Conservation (phyloP, 2,329 filamentous ascomycete species). For the Graphiopsis chlorocephala region DNA sequence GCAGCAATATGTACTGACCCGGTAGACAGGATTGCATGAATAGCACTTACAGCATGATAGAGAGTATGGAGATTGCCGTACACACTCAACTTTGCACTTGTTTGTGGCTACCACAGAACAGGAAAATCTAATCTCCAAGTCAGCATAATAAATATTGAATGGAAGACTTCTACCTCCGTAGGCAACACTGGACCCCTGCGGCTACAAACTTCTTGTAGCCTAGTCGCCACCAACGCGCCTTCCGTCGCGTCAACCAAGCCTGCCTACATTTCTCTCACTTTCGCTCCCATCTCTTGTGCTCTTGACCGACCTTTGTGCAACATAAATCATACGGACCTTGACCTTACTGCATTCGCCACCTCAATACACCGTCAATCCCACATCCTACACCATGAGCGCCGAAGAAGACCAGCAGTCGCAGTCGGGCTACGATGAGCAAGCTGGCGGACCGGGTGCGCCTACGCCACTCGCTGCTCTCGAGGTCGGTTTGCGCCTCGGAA, state of each 20-base stretch:
- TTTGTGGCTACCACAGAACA: neutral
- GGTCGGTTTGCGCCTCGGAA: constrained; percentile 48
- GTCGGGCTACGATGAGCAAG: constrained; percentile 66
- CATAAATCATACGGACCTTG: neutral
- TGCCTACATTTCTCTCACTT: neutral
- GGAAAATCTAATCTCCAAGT: too few relatives aligned
- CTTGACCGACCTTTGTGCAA: neutral
- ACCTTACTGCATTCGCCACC: neutral
- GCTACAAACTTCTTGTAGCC: neutral
- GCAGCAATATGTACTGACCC: neutral
- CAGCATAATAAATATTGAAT: too few relatives aligned
- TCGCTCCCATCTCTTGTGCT: neutral
- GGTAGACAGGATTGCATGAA: neutral
- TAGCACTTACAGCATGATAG: too few relatives aligned
- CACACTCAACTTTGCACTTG: neutral
- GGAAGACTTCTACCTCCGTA: too few relatives aligned
- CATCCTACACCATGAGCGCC: constrained; percentile 41
- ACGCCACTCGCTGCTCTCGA: constrained; percentile 83
- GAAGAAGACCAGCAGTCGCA: constrained; percentile 64
- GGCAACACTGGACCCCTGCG: too few relatives aligned
- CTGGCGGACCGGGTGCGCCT: constrained; percentile 85
- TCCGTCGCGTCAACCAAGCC: neutral
- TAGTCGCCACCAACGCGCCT: neutral
- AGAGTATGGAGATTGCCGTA: neutral
- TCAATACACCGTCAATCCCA: neutral